Base-by-base conservation (phyloP, 75 land plant species). In the Cunninghamia lanceolata region DNA sequence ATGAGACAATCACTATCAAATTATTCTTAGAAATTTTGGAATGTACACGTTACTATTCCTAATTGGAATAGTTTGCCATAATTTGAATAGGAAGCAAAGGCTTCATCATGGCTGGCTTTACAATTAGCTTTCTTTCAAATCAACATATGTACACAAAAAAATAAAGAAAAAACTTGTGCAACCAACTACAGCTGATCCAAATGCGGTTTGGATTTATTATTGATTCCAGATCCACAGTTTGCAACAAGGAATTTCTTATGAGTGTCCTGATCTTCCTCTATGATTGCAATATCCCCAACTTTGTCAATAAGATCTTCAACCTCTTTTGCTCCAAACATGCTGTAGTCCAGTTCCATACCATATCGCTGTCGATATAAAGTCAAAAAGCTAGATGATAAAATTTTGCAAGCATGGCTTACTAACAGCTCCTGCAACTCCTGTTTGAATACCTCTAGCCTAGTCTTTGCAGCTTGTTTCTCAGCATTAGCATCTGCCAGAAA, bases 401-500 rank as follows among this genome's bases (percentile, higher is more conserved):
- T 93, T 34, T 85, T 88, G 81, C 91, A 94, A n/a, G 92, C 89
- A 82, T 93, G 90, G 82, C 95, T 90, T 35, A 98, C 99, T n/a
- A 96, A 88, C 50, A 98, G 96, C 89, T 96, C 99, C 85, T 96
- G 94, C 50, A 96, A 87, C 85, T 96, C 97, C 21, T 78, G 63
- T 86, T 88, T 94, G 85, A 96, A 95, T 53, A 54, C 68, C 35
- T 92, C 89, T n/a, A 94, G 85, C 82, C 82, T 87, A 46, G 43
- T 83, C 21, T 88, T 86, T 71, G 54, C 85, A 68, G 52, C 73
- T 56, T 85, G 83, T 50, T 84, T 75, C 14, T 85, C 85, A 30
- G 5, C 88, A 86, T 76, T 85, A 34, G 35, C 38, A 43, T 71
- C 78, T 42, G 68, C 80, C 42, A 16, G 46, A 50, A 14, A 8